Evolutionary conservation across 768 basidiomycete genomes (phyloP).

Genomic region (Amanita fuliginea): DNA sequence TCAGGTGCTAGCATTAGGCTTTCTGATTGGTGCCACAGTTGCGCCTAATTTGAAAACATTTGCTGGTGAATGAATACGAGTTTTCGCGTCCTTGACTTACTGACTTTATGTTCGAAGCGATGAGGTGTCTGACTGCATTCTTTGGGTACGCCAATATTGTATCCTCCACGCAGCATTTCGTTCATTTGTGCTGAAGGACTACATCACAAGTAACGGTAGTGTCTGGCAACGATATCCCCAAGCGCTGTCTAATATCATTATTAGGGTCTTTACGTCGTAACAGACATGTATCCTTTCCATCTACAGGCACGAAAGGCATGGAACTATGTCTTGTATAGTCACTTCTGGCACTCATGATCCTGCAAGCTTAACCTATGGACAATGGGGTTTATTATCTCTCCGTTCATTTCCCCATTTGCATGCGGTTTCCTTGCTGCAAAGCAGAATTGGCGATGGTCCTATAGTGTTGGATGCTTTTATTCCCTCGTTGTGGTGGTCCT

Average conservation of each 20-base stretch:
- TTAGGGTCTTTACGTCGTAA: conserved; percentile 36
- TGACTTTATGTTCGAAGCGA: conserved; percentile 21
- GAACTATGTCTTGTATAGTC: not conserved
- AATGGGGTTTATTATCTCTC: conserved; percentile 61
- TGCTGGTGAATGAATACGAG: conserved; percentile 26
- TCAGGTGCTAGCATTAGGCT: conserved; percentile 44
- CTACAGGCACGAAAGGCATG: conserved; percentile 51
- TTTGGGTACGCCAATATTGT: conserved; percentile 29
- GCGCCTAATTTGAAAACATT: conserved; percentile 47
- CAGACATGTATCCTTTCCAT: conserved; percentile 50
- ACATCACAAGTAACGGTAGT: conserved; percentile 4
- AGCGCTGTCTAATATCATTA: not conserved
- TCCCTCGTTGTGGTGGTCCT: conserved; percentile 39
- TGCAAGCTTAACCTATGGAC: conserved; percentile 58
- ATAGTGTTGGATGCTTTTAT: conserved; percentile 56
- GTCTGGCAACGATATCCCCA: not conserved
- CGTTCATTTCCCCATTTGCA: conserved; percentile 52
- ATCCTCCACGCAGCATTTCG: not conserved
- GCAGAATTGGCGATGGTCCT: conserved; percentile 53
- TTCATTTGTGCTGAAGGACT: not conserved
- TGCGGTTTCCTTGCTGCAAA: conserved; percentile 60
- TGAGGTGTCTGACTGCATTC: conserved; percentile 48
- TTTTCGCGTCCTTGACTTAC: not conserved
- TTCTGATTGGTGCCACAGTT: conserved; percentile 34
- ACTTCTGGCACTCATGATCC: not conserved